Conservation (phyloP, 2,329 filamentous ascomycete genomes). For the Blumeria hordei region DNA sequence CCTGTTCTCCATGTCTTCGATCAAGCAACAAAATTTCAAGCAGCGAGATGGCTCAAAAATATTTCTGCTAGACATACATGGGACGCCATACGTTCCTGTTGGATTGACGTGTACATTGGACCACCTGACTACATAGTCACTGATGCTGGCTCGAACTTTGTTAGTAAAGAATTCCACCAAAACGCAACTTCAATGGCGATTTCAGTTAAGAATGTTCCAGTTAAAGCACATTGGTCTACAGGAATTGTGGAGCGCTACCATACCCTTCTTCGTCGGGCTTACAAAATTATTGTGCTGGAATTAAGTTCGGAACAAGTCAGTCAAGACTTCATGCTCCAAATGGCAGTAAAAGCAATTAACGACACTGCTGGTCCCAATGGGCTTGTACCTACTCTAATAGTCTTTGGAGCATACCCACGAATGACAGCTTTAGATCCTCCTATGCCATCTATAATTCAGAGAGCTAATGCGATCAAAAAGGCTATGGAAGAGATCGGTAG, state of each 20-base stretch:
- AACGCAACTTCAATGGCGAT: background rate
- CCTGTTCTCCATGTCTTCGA: too few relatives aligned
- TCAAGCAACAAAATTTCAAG: too few relatives aligned
- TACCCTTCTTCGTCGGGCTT: too few relatives aligned
- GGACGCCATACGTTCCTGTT: background rate
- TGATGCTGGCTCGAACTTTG: background rate
- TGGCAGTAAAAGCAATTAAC: background rate
- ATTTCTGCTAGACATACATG: background rate
- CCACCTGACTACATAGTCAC: background rate
- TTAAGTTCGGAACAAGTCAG: too few relatives aligned
- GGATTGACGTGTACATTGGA: background rate
- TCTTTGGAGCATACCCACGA: background rate
- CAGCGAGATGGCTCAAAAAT: background rate
- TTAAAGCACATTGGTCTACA: too few relatives aligned
- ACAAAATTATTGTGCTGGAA: too few relatives aligned
- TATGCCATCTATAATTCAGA: background rate
- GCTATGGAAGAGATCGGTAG: constrained; percentile 3
- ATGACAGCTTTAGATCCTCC: background rate
- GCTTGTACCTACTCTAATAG: background rate
- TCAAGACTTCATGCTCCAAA: constrained; percentile 1
- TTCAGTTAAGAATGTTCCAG: too few relatives aligned
- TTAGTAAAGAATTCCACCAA: background rate
- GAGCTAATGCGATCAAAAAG: constrained; percentile 2
- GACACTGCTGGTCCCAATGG: background rate
- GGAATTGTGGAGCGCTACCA: too few relatives aligned